Percentiles rank a stretch among this genome's conserved stretches.
Evolutionary conservation across 2,329 filamentous ascomycete species (phyloP).

Genomic region (Phialophora tarda): DNA sequence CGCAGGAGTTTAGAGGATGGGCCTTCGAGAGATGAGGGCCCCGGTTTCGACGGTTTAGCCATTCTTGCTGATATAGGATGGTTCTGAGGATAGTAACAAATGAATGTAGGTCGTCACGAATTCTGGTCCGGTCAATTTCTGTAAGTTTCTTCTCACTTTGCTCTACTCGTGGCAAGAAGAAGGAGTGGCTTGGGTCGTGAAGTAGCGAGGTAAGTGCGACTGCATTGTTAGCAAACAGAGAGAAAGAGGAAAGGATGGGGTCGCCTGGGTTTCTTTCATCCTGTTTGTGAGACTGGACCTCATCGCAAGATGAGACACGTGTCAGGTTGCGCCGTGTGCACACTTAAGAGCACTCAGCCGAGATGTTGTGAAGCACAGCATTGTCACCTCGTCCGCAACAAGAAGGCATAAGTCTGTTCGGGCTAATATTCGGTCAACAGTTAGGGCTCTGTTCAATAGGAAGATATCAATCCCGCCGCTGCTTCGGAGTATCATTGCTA

Average conservation of each 20-base stretch:
- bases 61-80: not conserved
- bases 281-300: not conserved
- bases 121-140: not conserved
- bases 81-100: not conserved
- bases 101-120: not conserved
- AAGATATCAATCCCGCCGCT: constrained; percentile 9
- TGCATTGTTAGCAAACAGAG: constrained; percentile 1
- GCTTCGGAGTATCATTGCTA: constrained; percentile 5
- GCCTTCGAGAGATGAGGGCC: not conserved
- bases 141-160: not conserved
- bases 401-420: constrained; percentile 1
- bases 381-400: constrained; percentile 3
- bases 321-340: constrained; percentile 17
- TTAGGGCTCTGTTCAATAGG: not conserved
- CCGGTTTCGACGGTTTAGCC: not conserved
- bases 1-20: constrained; percentile 52
- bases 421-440: constrained; percentile 3
- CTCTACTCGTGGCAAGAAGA: not conserved
- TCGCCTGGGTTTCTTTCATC: constrained; percentile 9
- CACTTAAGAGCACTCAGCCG: not conserved
- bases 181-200: not conserved
- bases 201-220: constrained; percentile 8
- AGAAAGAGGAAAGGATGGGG: constrained; percentile 1
- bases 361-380: constrained; percentile 10
- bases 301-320: constrained; percentile 16